Evolutionary conservation across 768 basidiomycete species (phyloP), one percentile per base, ranked within the genome.

Genomic region (Thelephora aurantiotincta): DNA sequence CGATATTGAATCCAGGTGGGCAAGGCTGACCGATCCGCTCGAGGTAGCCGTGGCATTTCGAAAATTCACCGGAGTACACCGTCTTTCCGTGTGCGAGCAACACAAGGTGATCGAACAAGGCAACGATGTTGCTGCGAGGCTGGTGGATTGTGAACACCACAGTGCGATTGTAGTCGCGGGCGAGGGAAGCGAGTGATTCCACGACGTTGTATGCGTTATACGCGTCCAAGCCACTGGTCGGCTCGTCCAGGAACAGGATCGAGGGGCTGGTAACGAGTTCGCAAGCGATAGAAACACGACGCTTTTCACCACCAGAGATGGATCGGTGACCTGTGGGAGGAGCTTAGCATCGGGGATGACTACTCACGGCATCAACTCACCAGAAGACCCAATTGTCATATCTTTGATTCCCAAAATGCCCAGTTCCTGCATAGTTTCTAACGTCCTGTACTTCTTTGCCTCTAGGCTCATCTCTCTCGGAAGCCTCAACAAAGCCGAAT

Each of bases 101-200:
- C 2, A 98, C 63, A 26, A 99, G 72, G 51, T 93, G 82, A 60
- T 99, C 94, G 54, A 99, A 98, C 11, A 99, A 68, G 0, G 90
- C 81, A 12, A 98, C 93, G 55, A 99, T 98, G 64, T 97, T 97
- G 61, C 89, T 92, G 45, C 94, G 81, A 12, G 94, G 96, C 62
- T 98, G 96, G 57, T 99, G 96, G 48, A 99, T 98, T 0, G 94
- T 98, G 67, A 98, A 96, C 49, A 98, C 73, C 45, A 98, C 89
- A 0, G 93, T 98, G 33, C 94, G 82, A 53, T 93, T 90, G 64
- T 91, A 98, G 55, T 83, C 77, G 23, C 78, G 69, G 3, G 93
- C 90, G 19, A 98, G 74, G 13, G 83, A 80, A 1, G 84, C 82
- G 19, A 99, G 72, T 33, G 82, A 80, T 36, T 93, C 91, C 33